Evolutionary conservation across 2,329 filamentous ascomycete genomes (phyloP).

Genomic region (Exophiala calicioides): DNA sequence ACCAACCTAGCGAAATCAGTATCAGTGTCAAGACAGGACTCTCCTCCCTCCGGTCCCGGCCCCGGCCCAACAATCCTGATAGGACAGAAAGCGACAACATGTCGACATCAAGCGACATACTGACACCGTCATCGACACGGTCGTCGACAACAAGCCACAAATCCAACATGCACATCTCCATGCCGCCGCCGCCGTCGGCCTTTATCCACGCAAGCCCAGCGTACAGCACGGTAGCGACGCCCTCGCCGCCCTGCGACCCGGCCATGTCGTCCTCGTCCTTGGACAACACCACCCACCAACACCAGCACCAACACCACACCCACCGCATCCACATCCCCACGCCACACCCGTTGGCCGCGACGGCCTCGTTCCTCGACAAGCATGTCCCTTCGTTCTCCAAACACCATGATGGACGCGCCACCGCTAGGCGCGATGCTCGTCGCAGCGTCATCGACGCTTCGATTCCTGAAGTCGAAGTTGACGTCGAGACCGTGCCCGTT

Average conservation of each 20-base stretch:
- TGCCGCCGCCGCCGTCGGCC: conserved; percentile 14
- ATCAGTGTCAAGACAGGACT: too few relatives aligned
- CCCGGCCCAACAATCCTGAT: too few relatives aligned
- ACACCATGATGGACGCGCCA: conserved; percentile 19
- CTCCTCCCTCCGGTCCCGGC: too few relatives aligned
- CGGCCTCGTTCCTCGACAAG: conserved; percentile 19
- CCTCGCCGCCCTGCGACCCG: conserved; percentile 15
- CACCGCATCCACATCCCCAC: conserved; percentile 12
- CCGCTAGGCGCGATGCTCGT: conserved; percentile 21
- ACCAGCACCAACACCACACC: conserved; percentile 2
- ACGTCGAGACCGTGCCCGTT: conserved; percentile 3
- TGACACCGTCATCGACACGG: too few relatives aligned
- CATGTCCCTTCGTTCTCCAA: conserved; percentile 25
- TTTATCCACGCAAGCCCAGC: conserved; percentile 12
- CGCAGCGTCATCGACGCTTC: conserved; percentile 13
- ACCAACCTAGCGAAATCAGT: too few relatives aligned
- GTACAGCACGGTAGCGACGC: conserved; percentile 13
- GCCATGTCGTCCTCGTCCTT: conserved; percentile 8
- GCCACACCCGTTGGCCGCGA: background rate
- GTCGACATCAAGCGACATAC: too few relatives aligned
- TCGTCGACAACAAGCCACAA: conserved; percentile 16
- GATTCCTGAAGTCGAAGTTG: conserved; percentile 20
- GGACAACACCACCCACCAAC: background rate
- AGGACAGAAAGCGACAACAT: too few relatives aligned
- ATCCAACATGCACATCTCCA: conserved; percentile 19